Base-by-base conservation (phyloP, 805 yeast genomes). In the Kuraishia capsulata region DNA sequence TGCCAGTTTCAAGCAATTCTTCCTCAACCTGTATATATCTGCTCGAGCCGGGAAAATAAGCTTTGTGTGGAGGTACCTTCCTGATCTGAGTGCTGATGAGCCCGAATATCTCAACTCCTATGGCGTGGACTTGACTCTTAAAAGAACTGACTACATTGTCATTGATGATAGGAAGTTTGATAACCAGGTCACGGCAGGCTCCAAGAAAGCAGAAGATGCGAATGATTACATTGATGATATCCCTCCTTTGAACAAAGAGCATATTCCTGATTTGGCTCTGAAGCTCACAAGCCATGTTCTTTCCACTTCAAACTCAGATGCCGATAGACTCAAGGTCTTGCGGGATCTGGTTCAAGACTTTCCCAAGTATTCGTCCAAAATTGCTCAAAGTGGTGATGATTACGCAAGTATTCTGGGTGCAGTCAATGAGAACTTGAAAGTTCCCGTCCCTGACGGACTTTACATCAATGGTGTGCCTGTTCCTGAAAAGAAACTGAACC, bases 11-110 rank as follows among this genome's bases (percentile, higher is more conserved):
- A 61, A 62, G 13, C 61, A 61, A 4, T 79, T 83, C 60, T 78
- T 85, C 48, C 53, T 64, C 11, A 71, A 76, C 41, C 57, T 90
- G 37, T 69, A 65, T 42, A 69, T 72, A 29, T 76, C 78, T 41
- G 81, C 95, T 0, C 50, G 60, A 13, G 54, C 65, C 2, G 90
- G 84, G 0, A 83, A 84, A 50, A 52, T 88, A 20, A 68, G 83
- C 36, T 82, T 85, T 53, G 72, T 80, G 2, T 75, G 94, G 81
- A 71, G 96, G 47, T 80, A 87, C 48, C 65, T 75, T 10, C 80
- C 82, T 0, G 38, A 43, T 20, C 40, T 16, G 11, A n/a, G n/a
- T n/a, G 48, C 33, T 2, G 17, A 25, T 14, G 48, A 54, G 13
- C 39, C 39, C 10, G 71, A 65, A 33, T 13, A 38, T 0, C 45